Conservation (phyloP, 2,329 filamentous ascomycete genomes). For the Sarocladium strictum region DNA sequence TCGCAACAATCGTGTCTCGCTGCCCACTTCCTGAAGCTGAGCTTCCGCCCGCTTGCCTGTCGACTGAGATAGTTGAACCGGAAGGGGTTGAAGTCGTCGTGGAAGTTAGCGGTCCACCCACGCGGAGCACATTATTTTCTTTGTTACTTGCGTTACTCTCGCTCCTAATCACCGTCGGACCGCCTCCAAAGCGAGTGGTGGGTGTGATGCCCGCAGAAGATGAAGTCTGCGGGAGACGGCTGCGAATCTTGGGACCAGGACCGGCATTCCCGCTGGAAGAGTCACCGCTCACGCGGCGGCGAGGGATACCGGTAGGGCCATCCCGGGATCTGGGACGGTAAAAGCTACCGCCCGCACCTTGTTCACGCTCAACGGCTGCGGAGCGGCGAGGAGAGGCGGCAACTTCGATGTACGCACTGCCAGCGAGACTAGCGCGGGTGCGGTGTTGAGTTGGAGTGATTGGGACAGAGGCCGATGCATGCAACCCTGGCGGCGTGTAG, state of each 20-base stretch:
- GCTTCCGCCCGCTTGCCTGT: neutral
- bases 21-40: slow-evolving; percentile 1
- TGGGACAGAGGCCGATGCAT: slow-evolving; percentile 41
- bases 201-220: slow-evolving; percentile 19
- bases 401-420: slow-evolving; percentile 45
- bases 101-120: neutral
- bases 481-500: slow-evolving; percentile 49
- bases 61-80: slow-evolving; percentile 10
- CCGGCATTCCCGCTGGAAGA: slow-evolving; percentile 20
- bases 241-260: slow-evolving; percentile 23
- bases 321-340: slow-evolving; percentile 38
- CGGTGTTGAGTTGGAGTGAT: slow-evolving; percentile 46
- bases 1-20: neutral
- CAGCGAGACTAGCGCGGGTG: slow-evolving; percentile 27
- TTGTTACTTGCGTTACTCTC: slow-evolving; percentile 35
- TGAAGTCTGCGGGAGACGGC: slow-evolving; percentile 33
- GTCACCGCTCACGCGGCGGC: slow-evolving; percentile 35
- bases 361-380: slow-evolving; percentile 35
- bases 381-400: slow-evolving; percentile 41
- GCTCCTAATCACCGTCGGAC: slow-evolving; percentile 26
- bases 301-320: slow-evolving; percentile 34
- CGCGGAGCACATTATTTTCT: slow-evolving; percentile 22
- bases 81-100: slow-evolving; percentile 13
- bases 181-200: neutral
- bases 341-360: slow-evolving; percentile 17